Evolutionary conservation across 805 yeast species (phyloP), one percentile per base, ranked within the genome.

Genomic region (Kuraishia piskuri): DNA sequence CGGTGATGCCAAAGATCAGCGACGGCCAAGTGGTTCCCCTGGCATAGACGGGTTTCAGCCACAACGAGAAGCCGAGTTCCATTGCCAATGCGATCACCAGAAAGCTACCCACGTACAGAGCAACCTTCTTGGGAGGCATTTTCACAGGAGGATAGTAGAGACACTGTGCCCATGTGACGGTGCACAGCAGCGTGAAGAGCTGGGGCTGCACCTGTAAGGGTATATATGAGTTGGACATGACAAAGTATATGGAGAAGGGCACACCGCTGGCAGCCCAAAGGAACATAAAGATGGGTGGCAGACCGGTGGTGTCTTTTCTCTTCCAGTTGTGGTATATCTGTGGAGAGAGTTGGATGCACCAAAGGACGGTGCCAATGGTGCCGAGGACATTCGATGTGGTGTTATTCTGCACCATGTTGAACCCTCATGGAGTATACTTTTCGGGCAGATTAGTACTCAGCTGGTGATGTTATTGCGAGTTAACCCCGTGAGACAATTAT

Each of bases 311-410:
- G 66, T 90, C 83, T 61, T 92, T 90, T 8, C 79, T 78, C 53
- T 76, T 75, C 74, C 80, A 88, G 4, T 68, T 59, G 65, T 87
- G 89, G 66, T 84, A 77, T 52, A 84, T 75, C 50, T 67, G 98
- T 0, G 98, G 98, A 1, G 88, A 74, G 51, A 92, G 71, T 69
- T 92, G 98, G 56, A 92, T 74, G 67, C 98, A 92, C 97, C 97
- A 92, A 53, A 88, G 74, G 1, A 92, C 84, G 0, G 98, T 92
- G 2, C 97, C 98, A 2, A 88, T 75, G 9, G 96, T 91, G 2
- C 90, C 95, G 54, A 90, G 74, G 1, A 86, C 88, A 50, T 88
- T 89, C 14, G 89, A 80, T 0, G 87, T 88, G 3, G 75, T 57
- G 37, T 57, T 57, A 1, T 55, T 46, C n/a, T 56, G 26, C 6